phyloP scores from a whole-genome alignment of 2,329 filamentous ascomycete species.

The Apiospora malaysiana region DNA sequence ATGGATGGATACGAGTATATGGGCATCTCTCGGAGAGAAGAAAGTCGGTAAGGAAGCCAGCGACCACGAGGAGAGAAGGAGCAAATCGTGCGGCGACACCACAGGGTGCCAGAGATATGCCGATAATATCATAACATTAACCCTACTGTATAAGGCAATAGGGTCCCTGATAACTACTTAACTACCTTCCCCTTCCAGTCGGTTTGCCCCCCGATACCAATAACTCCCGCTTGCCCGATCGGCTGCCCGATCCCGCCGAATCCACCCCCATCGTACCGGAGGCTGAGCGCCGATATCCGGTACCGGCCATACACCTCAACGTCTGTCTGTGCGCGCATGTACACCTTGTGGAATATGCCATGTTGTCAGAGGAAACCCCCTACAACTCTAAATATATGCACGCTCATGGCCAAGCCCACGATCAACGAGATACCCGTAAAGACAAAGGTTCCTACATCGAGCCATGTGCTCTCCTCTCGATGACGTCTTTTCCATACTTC shows the following conservation, averaged over 20 bases:
- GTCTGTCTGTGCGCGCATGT: neutral
- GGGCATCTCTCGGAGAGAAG: neutral
- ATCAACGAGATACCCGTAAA: constrained; percentile 31
- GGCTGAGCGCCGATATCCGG: constrained; percentile 10
- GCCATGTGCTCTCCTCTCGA: constrained; percentile 31
- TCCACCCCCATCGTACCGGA: constrained; percentile 5
- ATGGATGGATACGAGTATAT: neutral
- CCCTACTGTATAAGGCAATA: constrained; percentile 7
- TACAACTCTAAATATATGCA: neutral
- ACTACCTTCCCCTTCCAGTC: constrained; percentile 13
- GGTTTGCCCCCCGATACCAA: neutral
- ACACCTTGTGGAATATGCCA: neutral
- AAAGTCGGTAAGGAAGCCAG: neutral
- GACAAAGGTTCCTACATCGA: constrained; percentile 31
- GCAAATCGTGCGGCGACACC: neutral
- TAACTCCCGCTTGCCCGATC: constrained; percentile 5
- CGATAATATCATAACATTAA: neutral
- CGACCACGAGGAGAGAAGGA: neutral
- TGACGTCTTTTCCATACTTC: constrained; percentile 33
- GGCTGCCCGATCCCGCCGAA: constrained; percentile 3
- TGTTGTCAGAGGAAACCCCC: neutral
- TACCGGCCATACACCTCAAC: constrained; percentile 1
- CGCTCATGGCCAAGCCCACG: constrained; percentile 13
- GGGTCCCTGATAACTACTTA: neutral
- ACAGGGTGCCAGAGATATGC: neutral